phyloP scores from a whole-genome alignment of 2,329 filamentous ascomycete genomes.

The Erysiphe pulchra region DNA sequence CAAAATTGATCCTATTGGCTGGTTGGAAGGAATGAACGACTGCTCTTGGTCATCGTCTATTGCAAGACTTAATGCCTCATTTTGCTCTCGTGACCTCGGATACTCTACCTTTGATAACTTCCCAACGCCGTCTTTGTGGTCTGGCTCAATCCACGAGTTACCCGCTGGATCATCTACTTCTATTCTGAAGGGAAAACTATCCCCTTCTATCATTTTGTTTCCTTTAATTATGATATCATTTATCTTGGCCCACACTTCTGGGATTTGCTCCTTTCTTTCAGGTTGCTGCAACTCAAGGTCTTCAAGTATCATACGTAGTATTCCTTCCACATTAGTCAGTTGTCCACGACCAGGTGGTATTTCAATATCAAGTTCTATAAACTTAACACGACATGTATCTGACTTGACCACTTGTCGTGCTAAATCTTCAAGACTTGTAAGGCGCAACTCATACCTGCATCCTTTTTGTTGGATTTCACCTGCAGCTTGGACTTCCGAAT shows the following conservation, averaged over 20 bases:
- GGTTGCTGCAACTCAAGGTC: conserved; percentile 65
- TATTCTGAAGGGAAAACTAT: conserved; percentile 66
- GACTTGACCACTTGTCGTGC: conserved; percentile 78
- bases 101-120: conserved; percentile 83
- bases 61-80: conserved; percentile 56
- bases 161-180: conserved; percentile 76
- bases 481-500: conserved; percentile 84
- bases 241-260: conserved; percentile 57
- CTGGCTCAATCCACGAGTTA: conserved; percentile 90
- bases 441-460: conserved; percentile 54
- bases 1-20: conserved; percentile 17
- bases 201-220: conserved; percentile 50
- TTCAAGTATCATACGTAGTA: conserved; percentile 51
- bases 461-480: conserved; percentile 81
- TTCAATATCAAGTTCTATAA: conserved; percentile 82
- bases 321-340: conserved; percentile 78
- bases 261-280: conserved; percentile 49
- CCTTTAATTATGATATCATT: conserved; percentile 50
- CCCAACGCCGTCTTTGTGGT: conserved; percentile 49
- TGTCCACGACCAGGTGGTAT: conserved; percentile 78
- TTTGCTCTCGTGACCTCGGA: conserved; percentile 59
- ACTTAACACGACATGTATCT: conserved; percentile 60
- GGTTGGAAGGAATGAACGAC: conserved; percentile 19
- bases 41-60: conserved; percentile 22
- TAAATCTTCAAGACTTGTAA: conserved; percentile 50